Conservation (phyloP, 441 rosid species). For the Cnidoscolus chayamansa region DNA sequence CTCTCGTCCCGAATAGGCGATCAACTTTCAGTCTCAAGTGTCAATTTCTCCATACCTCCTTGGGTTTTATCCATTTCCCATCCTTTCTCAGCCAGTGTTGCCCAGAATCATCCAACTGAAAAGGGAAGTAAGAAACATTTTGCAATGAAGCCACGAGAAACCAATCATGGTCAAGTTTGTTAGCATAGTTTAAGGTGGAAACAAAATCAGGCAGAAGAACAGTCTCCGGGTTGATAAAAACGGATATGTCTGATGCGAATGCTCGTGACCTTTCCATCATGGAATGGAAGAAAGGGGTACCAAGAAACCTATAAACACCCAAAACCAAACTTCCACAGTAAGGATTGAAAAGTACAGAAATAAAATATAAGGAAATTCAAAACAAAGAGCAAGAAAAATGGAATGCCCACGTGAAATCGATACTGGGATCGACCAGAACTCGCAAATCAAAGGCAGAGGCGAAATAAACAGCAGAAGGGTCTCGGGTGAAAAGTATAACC, state of each 20-base stretch:
- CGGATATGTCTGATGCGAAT: conserved; percentile 47
- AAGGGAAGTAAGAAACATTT: conserved; percentile 48
- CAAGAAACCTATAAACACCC: conserved; percentile 57
- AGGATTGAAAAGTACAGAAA: not conserved
- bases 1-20: conserved; percentile 19
- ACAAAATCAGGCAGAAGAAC: conserved; percentile 58
- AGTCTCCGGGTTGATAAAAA: conserved; percentile 51
- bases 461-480: conserved; percentile 50
- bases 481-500: conserved; percentile 62
- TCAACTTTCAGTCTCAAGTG: conserved; percentile 28
- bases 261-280: conserved; percentile 60
- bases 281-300: conserved; percentile 81
- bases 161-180: conserved; percentile 59
- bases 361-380: not conserved
- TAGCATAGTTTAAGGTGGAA: conserved; percentile 51
- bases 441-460: conserved; percentile 52
- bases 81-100: conserved; percentile 52
- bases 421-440: conserved; percentile 55
- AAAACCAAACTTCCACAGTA: conserved; percentile 1
- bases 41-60: conserved; percentile 53
- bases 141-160: conserved; percentile 64
- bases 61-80: conserved; percentile 43
- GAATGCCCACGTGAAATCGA: conserved; percentile 75
- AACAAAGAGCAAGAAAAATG: not conserved
- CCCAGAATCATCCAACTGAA: conserved; percentile 48